Base-by-base conservation (phyloP, 164 flowering plant species). In the Dillenia suffruticosa region DNA sequence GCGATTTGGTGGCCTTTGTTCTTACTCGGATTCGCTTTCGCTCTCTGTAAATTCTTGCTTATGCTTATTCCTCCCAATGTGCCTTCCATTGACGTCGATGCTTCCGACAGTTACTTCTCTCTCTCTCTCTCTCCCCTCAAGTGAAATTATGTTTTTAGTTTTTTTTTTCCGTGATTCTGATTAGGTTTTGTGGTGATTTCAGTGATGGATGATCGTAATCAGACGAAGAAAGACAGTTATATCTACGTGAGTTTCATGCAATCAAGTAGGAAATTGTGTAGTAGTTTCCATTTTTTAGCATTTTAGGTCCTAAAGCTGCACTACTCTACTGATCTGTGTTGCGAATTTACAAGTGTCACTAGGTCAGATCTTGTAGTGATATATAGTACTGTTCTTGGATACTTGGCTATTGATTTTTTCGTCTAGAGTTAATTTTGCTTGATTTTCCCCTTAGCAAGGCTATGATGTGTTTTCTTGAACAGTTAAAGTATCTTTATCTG, bases 31-130 rank as follows among this genome's bases (percentile, higher is more conserved):
- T 51, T 91, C 51, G 93, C 99, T 22, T 85, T 70, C 61, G 96
- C 73, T 63, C 74, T 94, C 79, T 94, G 99, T 65, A 79, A 75
- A 44, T 80, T 91, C 73, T 71, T 94, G 47, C 65, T 94, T 44
- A 86, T 92, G 94, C 97, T 94, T 75, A 88, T 94, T 62, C 97
- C 99, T 70, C 83, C 93, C 9, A 91, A 88, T 63, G 96, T 94
- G n/a, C 96, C 99, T 68, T 89, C 97, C 22, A 91, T 94, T 40
- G 93, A 94, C 26, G 97, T 94, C 67, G 96, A 94, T 65, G 78
- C 89, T 58, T 91, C 97, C 51, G 99, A 94, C 46, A 87, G 98
- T 94, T 72, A 12, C 51, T 19, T 12, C 40, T 62, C 57, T 59
- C 65, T 48, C 58, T 57, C 26, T 46, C 64, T 63, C 56, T 62